These are phyloP conservation scores for Phytophthora citrophthora DNA, from an alignment of 352 stramenopile genomes.

Conservation along the genomic window DNA sequence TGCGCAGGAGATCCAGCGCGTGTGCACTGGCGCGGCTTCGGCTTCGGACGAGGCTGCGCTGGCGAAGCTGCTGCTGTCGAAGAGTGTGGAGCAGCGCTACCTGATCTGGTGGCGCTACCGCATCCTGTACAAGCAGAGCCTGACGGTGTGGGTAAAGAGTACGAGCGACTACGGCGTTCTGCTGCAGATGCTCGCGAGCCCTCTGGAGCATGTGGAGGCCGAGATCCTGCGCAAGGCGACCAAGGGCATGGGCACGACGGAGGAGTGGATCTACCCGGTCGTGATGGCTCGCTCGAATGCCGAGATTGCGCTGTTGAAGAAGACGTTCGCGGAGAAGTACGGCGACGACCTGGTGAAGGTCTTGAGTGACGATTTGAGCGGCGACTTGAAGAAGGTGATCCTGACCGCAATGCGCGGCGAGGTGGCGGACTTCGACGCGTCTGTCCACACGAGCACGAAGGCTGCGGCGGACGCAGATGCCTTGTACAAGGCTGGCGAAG, in stretches of 20 bases:
- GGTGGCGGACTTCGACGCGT: slow-evolving; percentile 50
- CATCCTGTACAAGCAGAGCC: slow-evolving; percentile 65
- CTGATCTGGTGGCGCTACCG: slow-evolving; percentile 29
- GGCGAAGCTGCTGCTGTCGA: slow-evolving; percentile 19
- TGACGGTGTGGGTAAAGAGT: slow-evolving; percentile 57
- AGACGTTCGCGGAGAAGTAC: slow-evolving; percentile 66
- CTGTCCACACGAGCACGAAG: slow-evolving; percentile 61
- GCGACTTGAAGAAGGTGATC: slow-evolving; percentile 68
- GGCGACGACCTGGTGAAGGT: slow-evolving; percentile 55
- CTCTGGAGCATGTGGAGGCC: slow-evolving; percentile 61
- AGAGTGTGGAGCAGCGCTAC: slow-evolving; percentile 30
- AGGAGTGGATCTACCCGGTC: slow-evolving; percentile 64
- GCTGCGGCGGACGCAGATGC: slow-evolving; percentile 47
- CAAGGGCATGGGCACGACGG: slow-evolving; percentile 61
- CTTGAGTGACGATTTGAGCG: slow-evolving; percentile 53
- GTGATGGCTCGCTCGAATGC: slow-evolving; percentile 62
- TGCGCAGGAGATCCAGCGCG: slow-evolving; percentile 52
- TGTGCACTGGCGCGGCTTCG: slow-evolving; percentile 19
- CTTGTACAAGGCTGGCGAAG: slow-evolving; percentile 28
- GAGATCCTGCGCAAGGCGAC: slow-evolving; percentile 62
- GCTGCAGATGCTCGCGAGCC: slow-evolving; percentile 49
- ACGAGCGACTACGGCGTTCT: slow-evolving; percentile 59
- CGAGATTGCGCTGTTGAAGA: slow-evolving; percentile 78
- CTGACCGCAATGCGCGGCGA: slow-evolving; percentile 45
- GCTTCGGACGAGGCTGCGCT: slow-evolving; percentile 29